Percentiles rank a stretch among this genome's conserved stretches.
phyloP scores from a whole-genome alignment of 495 filamentous ascomycete species.

The Hypomontagnella submonticulosa region DNA sequence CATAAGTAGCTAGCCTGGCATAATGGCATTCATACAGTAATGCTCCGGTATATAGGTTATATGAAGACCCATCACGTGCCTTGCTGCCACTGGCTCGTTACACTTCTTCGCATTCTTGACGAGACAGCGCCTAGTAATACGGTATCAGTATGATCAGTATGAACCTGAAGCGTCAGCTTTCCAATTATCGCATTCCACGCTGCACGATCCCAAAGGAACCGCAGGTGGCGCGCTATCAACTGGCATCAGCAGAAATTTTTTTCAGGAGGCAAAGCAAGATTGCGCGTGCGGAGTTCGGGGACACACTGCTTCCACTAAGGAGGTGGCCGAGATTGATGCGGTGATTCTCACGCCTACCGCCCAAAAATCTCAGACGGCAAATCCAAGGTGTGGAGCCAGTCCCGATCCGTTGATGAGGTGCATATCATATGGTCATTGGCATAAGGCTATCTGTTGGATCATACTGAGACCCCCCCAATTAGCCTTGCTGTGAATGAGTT shows the following conservation, averaged over 20 bases:
- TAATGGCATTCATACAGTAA: not conserved
- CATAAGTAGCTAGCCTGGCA: slow-evolving; percentile 10
- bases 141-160: not conserved
- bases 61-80: slow-evolving; percentile 25
- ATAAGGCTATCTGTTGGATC: not conserved
- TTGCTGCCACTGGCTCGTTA: not conserved
- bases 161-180: not conserved
- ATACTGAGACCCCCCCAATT: not conserved
- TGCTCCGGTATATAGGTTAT: slow-evolving; percentile 4
- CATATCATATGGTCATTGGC: slow-evolving; percentile 2
- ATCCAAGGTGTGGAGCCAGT: not conserved
- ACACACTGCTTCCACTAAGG: not conserved
- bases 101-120: slow-evolving; percentile 6
- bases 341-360: slow-evolving; percentile 3
- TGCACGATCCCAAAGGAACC: slow-evolving; percentile 1
- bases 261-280: slow-evolving; percentile 10
- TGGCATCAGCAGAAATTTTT: slow-evolving; percentile 1
- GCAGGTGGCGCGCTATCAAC: not conserved
- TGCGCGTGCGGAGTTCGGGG: slow-evolving; percentile 10
- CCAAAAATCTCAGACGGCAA: not conserved
- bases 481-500: too few relatives aligned
- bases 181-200: not conserved
- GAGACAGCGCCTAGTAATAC: not conserved
- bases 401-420: slow-evolving; percentile 2
- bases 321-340: not conserved